These are phyloP conservation scores for Blumeria graminis DNA, from an alignment of 2,329 filamentous ascomycete genomes.

Conservation along the genomic window DNA sequence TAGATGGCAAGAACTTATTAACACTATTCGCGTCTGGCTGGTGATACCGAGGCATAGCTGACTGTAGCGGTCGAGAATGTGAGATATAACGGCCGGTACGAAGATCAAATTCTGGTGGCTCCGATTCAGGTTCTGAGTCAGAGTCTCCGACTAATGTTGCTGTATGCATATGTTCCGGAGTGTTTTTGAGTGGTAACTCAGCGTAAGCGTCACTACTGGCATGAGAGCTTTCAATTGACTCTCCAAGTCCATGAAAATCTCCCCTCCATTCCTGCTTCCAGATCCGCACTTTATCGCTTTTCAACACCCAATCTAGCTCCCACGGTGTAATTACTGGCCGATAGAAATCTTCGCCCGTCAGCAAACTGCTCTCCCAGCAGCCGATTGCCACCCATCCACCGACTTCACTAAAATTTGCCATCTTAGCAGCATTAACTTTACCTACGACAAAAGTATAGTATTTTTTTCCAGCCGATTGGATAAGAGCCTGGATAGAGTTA, in stretches of 20 bases:
- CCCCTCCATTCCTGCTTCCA: slow-evolving; percentile 83
- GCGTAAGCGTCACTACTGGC: slow-evolving; percentile 1
- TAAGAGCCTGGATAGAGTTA: slow-evolving; percentile 44
- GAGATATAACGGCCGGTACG: slow-evolving; percentile 66
- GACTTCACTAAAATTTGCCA: slow-evolving; percentile 89
- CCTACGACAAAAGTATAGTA: slow-evolving; percentile 90
- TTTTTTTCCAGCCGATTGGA: slow-evolving; percentile 69
- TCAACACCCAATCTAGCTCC: slow-evolving; percentile 59
- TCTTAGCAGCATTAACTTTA: slow-evolving; percentile 83
- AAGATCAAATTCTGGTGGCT: slow-evolving; percentile 77
- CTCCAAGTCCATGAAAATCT: slow-evolving; percentile 45
- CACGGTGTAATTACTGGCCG: slow-evolving; percentile 84
- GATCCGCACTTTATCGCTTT: slow-evolving; percentile 47
- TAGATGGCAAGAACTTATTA: slow-evolving; percentile 13
- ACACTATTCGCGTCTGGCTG: slow-evolving; percentile 6
- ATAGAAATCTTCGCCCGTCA: slow-evolving; percentile 47
- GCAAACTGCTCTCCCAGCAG: slow-evolving; percentile 87
- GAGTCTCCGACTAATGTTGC: background rate
- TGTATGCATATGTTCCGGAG: too few species aligned
- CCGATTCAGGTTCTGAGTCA: slow-evolving; percentile 38
- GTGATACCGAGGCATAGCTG: background rate
- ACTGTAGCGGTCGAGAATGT: slow-evolving; percentile 52
- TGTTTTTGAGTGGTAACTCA: too few species aligned
- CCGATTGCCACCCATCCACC: slow-evolving; percentile 94
- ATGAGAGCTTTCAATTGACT: slow-evolving; percentile 10